Percentiles rank a stretch among this genome's conserved stretches.
Evolutionary conservation across 441 rosid species (phyloP).

Genomic region (Brassica balearica): DNA sequence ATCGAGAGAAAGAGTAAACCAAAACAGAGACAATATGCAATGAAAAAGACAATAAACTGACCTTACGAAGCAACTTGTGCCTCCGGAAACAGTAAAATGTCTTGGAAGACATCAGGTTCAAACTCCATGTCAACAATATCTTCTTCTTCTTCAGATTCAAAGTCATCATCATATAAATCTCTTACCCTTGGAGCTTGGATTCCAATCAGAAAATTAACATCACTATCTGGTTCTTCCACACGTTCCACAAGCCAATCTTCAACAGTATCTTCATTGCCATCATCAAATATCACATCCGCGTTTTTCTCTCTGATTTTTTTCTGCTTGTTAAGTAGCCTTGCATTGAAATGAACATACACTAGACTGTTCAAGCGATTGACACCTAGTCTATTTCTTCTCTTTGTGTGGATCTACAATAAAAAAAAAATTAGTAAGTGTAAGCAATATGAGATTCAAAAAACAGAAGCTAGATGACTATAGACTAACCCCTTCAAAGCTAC

Average conservation of each 20-base stretch:
- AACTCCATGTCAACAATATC: not conserved
- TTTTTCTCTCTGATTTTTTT: not conserved
- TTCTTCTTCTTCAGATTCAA: not conserved
- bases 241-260: not conserved
- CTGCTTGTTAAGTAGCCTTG: not conserved
- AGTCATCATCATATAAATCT: too few relatives aligned
- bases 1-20: too few relatives aligned
- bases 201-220: too few relatives aligned
- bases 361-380: not conserved
- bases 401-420: not conserved
- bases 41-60: too few relatives aligned
- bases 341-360: not conserved
- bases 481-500: too few relatives aligned
- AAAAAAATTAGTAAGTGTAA: too few relatives aligned
- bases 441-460: too few relatives aligned
- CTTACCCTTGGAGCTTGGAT: too few relatives aligned
- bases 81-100: too few relatives aligned
- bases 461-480: too few relatives aligned
- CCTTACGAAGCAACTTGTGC: too few relatives aligned
- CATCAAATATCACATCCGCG: not conserved
- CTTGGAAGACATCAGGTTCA: not conserved
- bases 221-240: not conserved
- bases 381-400: not conserved
- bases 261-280: not conserved
- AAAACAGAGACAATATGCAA: too few relatives aligned